phyloP scores from a whole-genome alignment of 495 filamentous ascomycete genomes.

The Ramalina intermedia region DNA sequence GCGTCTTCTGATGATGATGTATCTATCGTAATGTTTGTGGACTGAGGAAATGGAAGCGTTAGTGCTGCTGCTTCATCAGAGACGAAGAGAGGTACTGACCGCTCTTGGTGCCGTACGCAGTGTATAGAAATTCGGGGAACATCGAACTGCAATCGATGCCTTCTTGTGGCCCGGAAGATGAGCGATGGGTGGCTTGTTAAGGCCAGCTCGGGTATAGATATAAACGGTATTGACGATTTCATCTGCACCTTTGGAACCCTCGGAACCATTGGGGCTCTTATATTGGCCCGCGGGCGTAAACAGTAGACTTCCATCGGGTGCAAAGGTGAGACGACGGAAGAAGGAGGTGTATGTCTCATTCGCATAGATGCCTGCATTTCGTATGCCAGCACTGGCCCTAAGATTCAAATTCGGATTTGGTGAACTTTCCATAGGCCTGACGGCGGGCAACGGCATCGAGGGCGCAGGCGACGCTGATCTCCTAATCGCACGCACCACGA shows the following conservation, averaged over 20 bases:
- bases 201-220: slow-evolving; percentile 89
- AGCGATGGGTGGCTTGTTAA: slow-evolving; percentile 95
- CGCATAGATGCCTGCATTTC: slow-evolving; percentile 84
- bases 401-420: slow-evolving; percentile 66
- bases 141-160: slow-evolving; percentile 88
- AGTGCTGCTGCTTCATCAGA: too few species aligned
- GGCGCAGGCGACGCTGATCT: slow-evolving; percentile 89
- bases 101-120: slow-evolving; percentile 50
- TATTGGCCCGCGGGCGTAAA: slow-evolving; percentile 96
- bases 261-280: slow-evolving; percentile 54
- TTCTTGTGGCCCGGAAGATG: slow-evolving; percentile 97
- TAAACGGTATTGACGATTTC: slow-evolving; percentile 96
- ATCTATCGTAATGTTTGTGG: slow-evolving; percentile 84
- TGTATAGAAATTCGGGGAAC: slow-evolving; percentile 81
- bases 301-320: slow-evolving; percentile 86
- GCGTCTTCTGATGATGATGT: slow-evolving; percentile 76
- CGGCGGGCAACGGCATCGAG: slow-evolving; percentile 84
- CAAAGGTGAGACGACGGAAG: slow-evolving; percentile 86
- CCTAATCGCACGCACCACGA: too few species aligned
- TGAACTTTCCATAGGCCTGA: slow-evolving; percentile 86
- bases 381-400: slow-evolving; percentile 36
- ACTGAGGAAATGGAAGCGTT: too few species aligned
- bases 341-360: slow-evolving; percentile 97
- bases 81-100: too few species aligned
- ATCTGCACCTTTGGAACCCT: slow-evolving; percentile 56